These are phyloP conservation scores for Colletotrichum gigasporum DNA, from an alignment of 2,329 filamentous ascomycete species.

Conservation along the genomic window DNA sequence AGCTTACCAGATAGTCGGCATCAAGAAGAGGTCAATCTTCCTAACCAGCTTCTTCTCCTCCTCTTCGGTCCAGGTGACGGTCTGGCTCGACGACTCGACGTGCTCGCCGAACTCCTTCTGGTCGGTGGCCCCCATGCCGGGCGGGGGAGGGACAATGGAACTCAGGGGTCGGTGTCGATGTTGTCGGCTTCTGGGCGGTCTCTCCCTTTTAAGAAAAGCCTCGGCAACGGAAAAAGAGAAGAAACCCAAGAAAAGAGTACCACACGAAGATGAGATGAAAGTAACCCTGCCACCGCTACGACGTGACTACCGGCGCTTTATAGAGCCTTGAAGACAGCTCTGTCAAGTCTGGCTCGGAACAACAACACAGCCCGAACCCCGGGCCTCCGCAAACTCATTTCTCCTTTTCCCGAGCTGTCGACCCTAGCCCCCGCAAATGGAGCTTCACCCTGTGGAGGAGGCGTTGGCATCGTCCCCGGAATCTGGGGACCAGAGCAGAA, in stretches of 20 bases:
- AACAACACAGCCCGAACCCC: neutral
- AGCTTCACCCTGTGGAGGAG: constrained; percentile 3
- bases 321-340: too few species aligned
- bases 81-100: neutral
- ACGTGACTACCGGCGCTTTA: too few species aligned
- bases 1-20: constrained; percentile 60
- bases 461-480: neutral
- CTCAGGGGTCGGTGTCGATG: too few species aligned
- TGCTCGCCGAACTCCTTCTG: neutral
- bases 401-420: neutral
- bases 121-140: constrained; percentile 10
- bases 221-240: too few species aligned
- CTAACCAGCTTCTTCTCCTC: constrained; percentile 45
- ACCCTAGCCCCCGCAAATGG: neutral
- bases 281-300: too few species aligned
- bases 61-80: constrained; percentile 26
- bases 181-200: too few species aligned
- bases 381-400: neutral
- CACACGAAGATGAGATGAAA: too few species aligned
- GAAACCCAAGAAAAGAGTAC: too few species aligned
- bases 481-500: too few species aligned
- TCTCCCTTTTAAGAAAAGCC: too few species aligned
- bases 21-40: constrained; percentile 50
- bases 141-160: neutral
- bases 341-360: neutral